phyloP scores from a whole-genome alignment of 345 rosid genomes.

The Dovyalis caffra region DNA sequence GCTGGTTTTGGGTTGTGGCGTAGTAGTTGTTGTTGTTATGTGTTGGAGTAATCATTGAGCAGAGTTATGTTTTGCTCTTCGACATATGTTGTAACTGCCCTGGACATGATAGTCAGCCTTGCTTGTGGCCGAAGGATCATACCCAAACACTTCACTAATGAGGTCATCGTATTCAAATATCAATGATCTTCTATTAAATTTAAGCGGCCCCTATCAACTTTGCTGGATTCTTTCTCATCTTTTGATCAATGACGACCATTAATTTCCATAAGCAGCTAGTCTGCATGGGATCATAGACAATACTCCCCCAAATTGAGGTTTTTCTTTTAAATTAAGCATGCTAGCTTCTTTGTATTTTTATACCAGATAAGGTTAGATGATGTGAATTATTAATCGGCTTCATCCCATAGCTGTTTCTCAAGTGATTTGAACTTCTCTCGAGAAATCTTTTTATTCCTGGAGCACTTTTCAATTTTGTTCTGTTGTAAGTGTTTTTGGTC shows the following conservation, averaged over 20 bases:
- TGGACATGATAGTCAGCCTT: conserved; percentile 1
- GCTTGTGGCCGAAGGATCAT: conserved; percentile 12
- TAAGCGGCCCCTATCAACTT: background rate
- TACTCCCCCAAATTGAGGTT: background rate
- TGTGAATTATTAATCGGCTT: background rate
- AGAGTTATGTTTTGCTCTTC: conserved; percentile 1
- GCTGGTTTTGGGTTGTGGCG: too few species aligned
- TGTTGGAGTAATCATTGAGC: conserved; percentile 11
- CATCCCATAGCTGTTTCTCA: background rate
- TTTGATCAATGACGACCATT: background rate
- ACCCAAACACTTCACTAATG: background rate
- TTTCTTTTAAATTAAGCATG: background rate
- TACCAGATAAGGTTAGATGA: background rate
- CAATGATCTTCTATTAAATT: background rate
- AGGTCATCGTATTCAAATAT: background rate
- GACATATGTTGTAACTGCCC: background rate
- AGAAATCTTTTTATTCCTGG: background rate
- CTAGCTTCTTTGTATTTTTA: background rate
- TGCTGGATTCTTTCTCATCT: background rate
- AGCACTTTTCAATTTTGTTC: background rate
- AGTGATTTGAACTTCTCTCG: background rate
- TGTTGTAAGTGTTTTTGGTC: background rate
- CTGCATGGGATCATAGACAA: background rate
- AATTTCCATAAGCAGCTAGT: background rate
- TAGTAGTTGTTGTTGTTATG: too few species aligned